Conservation (phyloP, 2,329 filamentous ascomycete species). For the Elsinoe ampelina region DNA sequence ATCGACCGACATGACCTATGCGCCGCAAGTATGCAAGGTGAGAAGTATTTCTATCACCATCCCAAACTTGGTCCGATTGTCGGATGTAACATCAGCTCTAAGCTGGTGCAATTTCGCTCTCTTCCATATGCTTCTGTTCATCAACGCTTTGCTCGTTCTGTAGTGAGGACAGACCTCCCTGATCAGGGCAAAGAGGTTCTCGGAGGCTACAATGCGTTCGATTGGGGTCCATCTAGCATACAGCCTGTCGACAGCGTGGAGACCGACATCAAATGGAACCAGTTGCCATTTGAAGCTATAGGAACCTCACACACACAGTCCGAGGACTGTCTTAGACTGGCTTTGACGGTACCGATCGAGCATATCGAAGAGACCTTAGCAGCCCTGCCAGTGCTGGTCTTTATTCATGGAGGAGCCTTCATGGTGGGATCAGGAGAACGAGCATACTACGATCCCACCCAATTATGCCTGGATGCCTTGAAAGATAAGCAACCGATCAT, state of each 20-base stretch:
- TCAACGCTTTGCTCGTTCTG: slow-evolving; percentile 15
- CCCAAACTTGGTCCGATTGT: slow-evolving; percentile 7
- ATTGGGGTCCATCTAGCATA: slow-evolving; percentile 13
- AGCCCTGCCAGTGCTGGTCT: slow-evolving; percentile 12
- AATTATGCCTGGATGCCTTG: slow-evolving; percentile 12
- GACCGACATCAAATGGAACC: slow-evolving; percentile 15
- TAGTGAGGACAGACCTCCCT: not conserved
- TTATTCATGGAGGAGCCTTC: slow-evolving; percentile 17
- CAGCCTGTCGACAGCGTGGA: slow-evolving; percentile 11
- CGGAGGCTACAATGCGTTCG: slow-evolving; percentile 7
- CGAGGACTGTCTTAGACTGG: slow-evolving; percentile 15
- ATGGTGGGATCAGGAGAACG: slow-evolving; percentile 12
- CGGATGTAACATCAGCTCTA: not conserved
- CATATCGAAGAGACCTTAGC: not conserved
- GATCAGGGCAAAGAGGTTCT: not conserved
- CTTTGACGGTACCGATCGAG: slow-evolving; percentile 12
- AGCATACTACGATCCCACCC: slow-evolving; percentile 14
- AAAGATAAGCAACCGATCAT: slow-evolving; percentile 7
- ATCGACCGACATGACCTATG: too few relatives aligned
- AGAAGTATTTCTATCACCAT: not conserved
- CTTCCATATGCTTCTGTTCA: slow-evolving; percentile 14
- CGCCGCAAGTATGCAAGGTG: too few relatives aligned
- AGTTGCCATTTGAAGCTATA: slow-evolving; percentile 11
- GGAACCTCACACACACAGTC: slow-evolving; percentile 8
- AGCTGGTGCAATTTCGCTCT: slow-evolving; percentile 12